These are phyloP conservation scores for Ettlia oleoabundans DNA, from an alignment of 139 green algal genomes.

Conservation along the genomic window DNA sequence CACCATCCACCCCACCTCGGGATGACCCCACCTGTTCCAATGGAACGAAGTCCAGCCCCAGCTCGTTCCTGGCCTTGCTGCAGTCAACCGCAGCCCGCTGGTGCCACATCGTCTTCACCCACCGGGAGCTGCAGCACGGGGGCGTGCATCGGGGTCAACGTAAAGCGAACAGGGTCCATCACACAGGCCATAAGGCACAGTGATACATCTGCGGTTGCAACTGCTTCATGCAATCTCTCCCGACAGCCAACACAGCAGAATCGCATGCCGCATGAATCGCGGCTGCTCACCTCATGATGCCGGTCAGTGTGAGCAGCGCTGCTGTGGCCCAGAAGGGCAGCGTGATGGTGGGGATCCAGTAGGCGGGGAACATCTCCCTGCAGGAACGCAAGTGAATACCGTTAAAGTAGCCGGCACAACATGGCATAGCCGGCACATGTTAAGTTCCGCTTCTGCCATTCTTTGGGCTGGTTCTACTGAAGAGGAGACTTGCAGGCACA, in stretches of 20 bases:
- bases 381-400: too few species aligned
- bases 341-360: not conserved
- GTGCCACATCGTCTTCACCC: slow-evolving; percentile 10
- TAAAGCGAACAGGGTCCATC: too few species aligned
- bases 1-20: not conserved
- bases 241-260: too few species aligned
- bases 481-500: not conserved
- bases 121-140: not conserved
- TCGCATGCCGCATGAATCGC: not conserved
- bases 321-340: not conserved
- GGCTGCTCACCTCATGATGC: not conserved
- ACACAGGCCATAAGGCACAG: not conserved
- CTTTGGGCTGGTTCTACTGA: not conserved
- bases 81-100: not conserved
- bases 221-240: not conserved
- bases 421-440: too few species aligned
- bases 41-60: slow-evolving; percentile 15
- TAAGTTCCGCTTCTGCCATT: not conserved
- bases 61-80: not conserved
- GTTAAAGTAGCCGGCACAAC: too few species aligned
- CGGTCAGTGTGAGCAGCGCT: not conserved
- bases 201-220: not conserved
- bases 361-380: slow-evolving; percentile 1
- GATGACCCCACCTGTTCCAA: not conserved
- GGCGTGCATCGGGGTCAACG: not conserved